These are phyloP conservation scores for Bryum argenteum DNA, from an alignment of 225 moss, liverwort and hornwort species.

Conservation along the genomic window DNA sequence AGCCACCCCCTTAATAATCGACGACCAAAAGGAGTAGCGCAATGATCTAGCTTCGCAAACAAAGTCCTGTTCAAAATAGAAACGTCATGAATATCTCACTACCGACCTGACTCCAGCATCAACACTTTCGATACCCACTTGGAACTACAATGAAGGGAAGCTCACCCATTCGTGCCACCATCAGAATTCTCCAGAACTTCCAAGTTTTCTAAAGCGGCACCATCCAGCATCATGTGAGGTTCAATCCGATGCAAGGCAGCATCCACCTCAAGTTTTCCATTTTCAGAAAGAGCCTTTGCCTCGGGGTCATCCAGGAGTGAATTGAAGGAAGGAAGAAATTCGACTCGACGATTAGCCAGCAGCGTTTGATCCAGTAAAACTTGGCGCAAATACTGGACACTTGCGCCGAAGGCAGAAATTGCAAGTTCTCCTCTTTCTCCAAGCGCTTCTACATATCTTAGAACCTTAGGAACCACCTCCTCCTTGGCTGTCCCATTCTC, in stretches of 20 bases:
- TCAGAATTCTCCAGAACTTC: slow-evolving; percentile 88
- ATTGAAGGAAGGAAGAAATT: slow-evolving; percentile 77
- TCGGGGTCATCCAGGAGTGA: slow-evolving; percentile 44
- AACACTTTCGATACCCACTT: slow-evolving; percentile 7
- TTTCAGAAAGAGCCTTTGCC: slow-evolving; percentile 33
- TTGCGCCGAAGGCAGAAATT: slow-evolving; percentile 81
- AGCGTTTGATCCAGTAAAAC: slow-evolving; percentile 75
- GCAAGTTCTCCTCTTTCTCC: slow-evolving; percentile 66
- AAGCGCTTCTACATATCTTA: slow-evolving; percentile 53
- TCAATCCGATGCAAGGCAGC: slow-evolving; percentile 37
- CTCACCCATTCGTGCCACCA: slow-evolving; percentile 85
- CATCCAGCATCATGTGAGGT: slow-evolving; percentile 84
- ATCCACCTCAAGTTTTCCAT: slow-evolving; percentile 33
- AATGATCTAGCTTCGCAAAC: slow-evolving; percentile 75
- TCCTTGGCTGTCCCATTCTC: slow-evolving; percentile 33
- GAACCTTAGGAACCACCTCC: slow-evolving; percentile 58
- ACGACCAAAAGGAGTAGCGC: slow-evolving; percentile 86
- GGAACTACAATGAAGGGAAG: slow-evolving; percentile 24
- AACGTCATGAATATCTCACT: slow-evolving; percentile 14
- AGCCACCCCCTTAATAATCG: slow-evolving; percentile 89
- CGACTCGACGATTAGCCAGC: slow-evolving; percentile 66
- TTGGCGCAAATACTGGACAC: slow-evolving; percentile 77
- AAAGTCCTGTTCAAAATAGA: slow-evolving; percentile 65
- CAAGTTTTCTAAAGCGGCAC: slow-evolving; percentile 89
- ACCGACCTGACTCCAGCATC: slow-evolving; percentile 3